A percentile compares a stretch with the other conserved stretches of the same genome.
phyloP scores from a whole-genome alignment of 2,329 filamentous ascomycete genomes.

The Colletotrichum sp. region DNA sequence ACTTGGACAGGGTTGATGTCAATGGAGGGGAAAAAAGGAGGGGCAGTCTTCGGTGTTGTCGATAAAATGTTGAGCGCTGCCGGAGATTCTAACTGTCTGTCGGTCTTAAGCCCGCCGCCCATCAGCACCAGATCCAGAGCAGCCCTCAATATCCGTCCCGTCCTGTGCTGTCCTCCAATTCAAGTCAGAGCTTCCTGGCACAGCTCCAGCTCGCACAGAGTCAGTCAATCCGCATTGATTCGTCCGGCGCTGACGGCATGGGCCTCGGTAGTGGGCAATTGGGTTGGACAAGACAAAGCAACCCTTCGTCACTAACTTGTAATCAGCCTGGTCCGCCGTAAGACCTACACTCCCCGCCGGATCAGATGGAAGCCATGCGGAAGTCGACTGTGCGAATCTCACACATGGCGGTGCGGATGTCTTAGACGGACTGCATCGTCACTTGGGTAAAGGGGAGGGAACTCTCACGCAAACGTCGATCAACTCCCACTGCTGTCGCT shows the following conservation, averaged over 20 bases:
- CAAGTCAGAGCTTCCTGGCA: constrained; percentile 14
- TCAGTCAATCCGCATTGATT: constrained; percentile 12
- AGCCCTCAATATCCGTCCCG: neutral
- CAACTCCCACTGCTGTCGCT: neutral
- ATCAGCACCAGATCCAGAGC: neutral
- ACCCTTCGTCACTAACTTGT: neutral
- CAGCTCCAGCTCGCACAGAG: constrained; percentile 18
- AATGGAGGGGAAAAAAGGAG: constrained; percentile 16
- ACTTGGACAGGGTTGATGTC: constrained; percentile 22
- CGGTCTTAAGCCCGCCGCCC: constrained; percentile 13
- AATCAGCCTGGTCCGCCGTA: neutral
- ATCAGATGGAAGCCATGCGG: neutral
- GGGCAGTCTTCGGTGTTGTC: constrained; percentile 12
- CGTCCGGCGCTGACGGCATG: constrained; percentile 16
- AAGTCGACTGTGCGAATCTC: neutral
- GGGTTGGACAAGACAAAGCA: neutral
- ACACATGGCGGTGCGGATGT: neutral
- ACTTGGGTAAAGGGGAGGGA: neutral
- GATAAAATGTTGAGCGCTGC: constrained; percentile 15
- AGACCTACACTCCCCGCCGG: neutral
- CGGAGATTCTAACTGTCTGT: constrained; percentile 14
- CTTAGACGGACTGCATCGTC: neutral
- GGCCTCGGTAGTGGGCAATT: neutral
- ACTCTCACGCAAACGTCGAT: constrained; percentile 5
- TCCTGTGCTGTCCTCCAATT: neutral